Evolutionary conservation across 2,329 filamentous ascomycete species (phyloP), one percentile per base, ranked within the genome.

Genomic region (Plectosphaerella cucumerina): DNA sequence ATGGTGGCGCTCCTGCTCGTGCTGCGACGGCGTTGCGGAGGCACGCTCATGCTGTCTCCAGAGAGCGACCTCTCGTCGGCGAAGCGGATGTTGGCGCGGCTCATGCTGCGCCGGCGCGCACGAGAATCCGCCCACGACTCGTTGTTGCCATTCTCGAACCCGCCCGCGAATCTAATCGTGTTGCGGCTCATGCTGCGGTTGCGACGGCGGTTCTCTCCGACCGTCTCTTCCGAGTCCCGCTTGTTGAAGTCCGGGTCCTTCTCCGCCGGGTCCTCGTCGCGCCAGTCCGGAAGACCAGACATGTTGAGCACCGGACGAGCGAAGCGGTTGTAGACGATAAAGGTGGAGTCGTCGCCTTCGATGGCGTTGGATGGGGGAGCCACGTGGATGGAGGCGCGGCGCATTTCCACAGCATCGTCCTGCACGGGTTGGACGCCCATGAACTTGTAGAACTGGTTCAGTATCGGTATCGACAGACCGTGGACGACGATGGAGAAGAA

Each of bases 271-370:
- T 42, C n/a, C 39, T 42, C 39, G 17, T 42, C 39, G 2, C 39
- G 39, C 39, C 39, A 42, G n/a, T 42, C n/a, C n/a, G 39, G 39
- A 18, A 42, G 39, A 20, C 39, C 39, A 18, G 39, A 42, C n/a
- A 11, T 21, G 39, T 18, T 42, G 39, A 42, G 39, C n/a, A 42
- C 39, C 6, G 72, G 70, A 10, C 71, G 62, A 10, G 68, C 74
- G 62, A 77, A 78, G 44, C 75, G 71, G 57, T 77, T 77, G 57
- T 74, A 76, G 1, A 70, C 70, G 34, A 75, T 67, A 47, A 76
- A 74, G 8, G 62, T 68, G 3, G 68, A 58, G 4, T 51, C 49
- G 43, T 73, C 69, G 11, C 56, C 60, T 9, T 65, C 62, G 1
- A 70, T 60, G 17, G 72, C 74, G 50, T 75, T 73, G 12, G 63